phyloP scores from a whole-genome alignment of 768 basidiomycete genomes.

The Trametes coccinea region DNA sequence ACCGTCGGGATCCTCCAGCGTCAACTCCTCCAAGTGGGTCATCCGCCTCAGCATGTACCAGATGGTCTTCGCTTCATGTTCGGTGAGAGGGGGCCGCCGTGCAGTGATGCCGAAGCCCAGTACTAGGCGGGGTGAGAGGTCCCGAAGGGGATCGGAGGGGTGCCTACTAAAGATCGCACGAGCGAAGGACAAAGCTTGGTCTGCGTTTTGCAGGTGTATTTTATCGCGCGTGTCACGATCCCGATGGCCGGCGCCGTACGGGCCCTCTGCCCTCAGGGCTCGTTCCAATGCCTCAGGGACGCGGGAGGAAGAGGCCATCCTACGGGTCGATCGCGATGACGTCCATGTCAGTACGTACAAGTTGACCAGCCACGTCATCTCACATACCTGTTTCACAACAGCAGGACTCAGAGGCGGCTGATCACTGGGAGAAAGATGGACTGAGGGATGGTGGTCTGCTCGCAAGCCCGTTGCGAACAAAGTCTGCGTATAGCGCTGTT shows the following conservation, averaged over 20 bases:
- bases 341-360: background rate
- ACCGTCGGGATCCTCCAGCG: background rate
- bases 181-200: background rate
- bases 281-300: background rate
- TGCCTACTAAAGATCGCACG: background rate
- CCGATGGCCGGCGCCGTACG: background rate
- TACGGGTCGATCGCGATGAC: background rate
- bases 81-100: background rate
- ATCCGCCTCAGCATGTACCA: conserved; percentile 1
- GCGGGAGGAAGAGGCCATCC: background rate
- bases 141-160: background rate
- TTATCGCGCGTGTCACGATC: background rate
- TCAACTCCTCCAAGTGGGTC: background rate
- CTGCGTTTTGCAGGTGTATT: background rate
- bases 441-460: background rate
- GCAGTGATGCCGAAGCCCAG: background rate
- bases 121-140: background rate
- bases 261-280: background rate
- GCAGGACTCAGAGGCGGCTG: background rate
- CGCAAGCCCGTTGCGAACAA: background rate
- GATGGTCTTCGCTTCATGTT: background rate
- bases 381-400: background rate
- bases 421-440: background rate
- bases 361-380: background rate
- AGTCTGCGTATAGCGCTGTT: background rate